Base-by-base conservation (phyloP, 495 filamentous ascomycete species). In the Astrocystis sublimbata region DNA sequence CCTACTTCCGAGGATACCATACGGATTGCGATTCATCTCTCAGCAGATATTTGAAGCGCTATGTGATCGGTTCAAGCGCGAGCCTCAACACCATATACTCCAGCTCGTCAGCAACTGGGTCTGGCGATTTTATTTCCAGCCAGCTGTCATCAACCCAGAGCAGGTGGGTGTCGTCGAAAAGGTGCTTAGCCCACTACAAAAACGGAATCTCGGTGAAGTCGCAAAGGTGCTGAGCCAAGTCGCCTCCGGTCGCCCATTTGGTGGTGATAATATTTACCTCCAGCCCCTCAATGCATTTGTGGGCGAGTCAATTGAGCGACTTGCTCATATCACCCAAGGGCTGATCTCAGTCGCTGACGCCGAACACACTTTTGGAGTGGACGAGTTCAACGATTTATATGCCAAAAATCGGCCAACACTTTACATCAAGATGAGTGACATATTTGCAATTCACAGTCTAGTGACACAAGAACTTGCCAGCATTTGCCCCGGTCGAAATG, bases 351-450 rank as follows among this genome's bases (percentile, higher is more conserved):
- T 98, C 19, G 88, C 89, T 47, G 88, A 91, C 67, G 89, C 90
- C 3, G 96, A 98, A 71, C 83, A 85, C 46, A 92, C 93, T 21
- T 98, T 97, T 72, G 96, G 97, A 71, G 97, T 98, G 70, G 94
- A 98, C 71, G 93, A 97, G 65, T 98, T 93, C 82, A 97, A 97
- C 66, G 94, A 99, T 69, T 84, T 98, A 26, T 98, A 97, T 68
- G 89, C 93, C 49, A 92, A 93, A 68, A 93, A 91, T 53, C 96
- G 96, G 70, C 94, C 94, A 3, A 98, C 93, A 3, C 80, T 99
- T 19, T 99, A 97, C 78, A 96, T 99, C 75, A 99, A 99, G 75
- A 92, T 98, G 88, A 85, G 89, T 15, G 94, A 99, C 73, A 92
- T 99, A 61, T 98, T 98, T 74, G 89, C 96, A 21, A 92, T 99